Evolutionary conservation across 805 yeast species (phyloP), one percentile per base, ranked within the genome.

Genomic region (Lipomyces sp.): DNA sequence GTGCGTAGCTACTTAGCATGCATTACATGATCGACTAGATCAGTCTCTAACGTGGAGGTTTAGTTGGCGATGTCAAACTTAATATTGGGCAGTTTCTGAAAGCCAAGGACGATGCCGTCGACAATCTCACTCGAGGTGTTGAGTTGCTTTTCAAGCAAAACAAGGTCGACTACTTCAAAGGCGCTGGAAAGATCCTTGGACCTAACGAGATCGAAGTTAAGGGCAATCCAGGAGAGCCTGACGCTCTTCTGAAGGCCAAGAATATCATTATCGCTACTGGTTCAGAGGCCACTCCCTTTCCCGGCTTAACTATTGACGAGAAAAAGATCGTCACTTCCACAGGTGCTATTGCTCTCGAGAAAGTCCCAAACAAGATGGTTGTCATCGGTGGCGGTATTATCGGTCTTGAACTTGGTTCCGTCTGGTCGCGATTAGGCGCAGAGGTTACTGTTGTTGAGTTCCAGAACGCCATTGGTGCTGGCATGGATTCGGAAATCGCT

Each of bases 361-460:
- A 93, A 83, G 84, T 95, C 66, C 99, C 99, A 77, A 92, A 95
- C 85, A 87, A 84, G 78, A 76, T 95, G 77, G 89, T 94, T 73
- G 87, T 95, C 81, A 94, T 95, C 75, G 99, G 99, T 79, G 99
- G 97, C 82, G 99, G 99, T 85, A 94, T 95, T 82, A 95, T 95
- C 78, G 99, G 99, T 77, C 86, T 95, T 74, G 99, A 95, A 84
- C 95, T 95, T 97, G 99, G 97, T 71, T 93, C 98, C 33, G 99
- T 95, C 58, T 95, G 96, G 89, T 82, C 93, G 66, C 87, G 99
- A 81, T 83, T 95, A 75, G 99, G 99, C 56, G 83, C 97, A 54
- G 92, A 95, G 82, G 99, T 95, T 71, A 94, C 98, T 55, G 89
- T 95, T 64, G 82, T 95, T 68, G 99, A 95, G 85, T 95, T 86